These are phyloP conservation scores for Populus simonii DNA, from an alignment of 345 rosid species.

Conservation along the genomic window DNA sequence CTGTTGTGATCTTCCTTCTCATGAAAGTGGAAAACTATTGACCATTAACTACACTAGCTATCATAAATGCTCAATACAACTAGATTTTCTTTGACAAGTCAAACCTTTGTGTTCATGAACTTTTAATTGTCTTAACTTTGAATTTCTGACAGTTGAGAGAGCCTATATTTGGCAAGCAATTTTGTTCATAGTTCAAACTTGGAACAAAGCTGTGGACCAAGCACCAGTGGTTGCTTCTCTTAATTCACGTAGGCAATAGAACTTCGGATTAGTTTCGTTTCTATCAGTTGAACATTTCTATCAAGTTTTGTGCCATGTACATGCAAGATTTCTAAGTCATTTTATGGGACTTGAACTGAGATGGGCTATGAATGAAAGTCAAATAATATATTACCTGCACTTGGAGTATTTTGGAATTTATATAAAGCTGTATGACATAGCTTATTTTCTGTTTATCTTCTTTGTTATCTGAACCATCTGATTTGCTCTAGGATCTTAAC, in stretches of 20 bases:
- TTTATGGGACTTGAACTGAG: constrained; percentile 2
- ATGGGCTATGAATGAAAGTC: constrained; percentile 8
- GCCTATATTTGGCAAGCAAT: constrained; percentile 54
- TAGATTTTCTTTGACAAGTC: background rate
- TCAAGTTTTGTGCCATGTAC: constrained; percentile 9
- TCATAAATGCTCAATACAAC: background rate
- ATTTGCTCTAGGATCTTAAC: background rate
- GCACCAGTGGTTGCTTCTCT: constrained; percentile 58
- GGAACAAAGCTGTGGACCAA: constrained; percentile 88
- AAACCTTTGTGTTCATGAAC: background rate
- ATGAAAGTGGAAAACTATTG: constrained; percentile 1
- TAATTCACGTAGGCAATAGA: constrained; percentile 69
- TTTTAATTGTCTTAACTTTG: constrained; percentile 16
- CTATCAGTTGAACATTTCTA: background rate
- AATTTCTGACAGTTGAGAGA: constrained; percentile 49
- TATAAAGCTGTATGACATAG: too few relatives aligned
- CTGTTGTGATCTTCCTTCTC: background rate
- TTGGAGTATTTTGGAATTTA: background rate
- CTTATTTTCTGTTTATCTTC: background rate
- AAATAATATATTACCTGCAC: background rate
- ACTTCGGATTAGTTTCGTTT: constrained; percentile 2
- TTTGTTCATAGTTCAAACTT: constrained; percentile 53
- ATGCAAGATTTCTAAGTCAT: constrained; percentile 11
- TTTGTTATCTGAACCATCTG: background rate
- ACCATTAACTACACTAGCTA: background rate